These are phyloP conservation scores for Cladosporium sp. DNA, from an alignment of 2,329 filamentous ascomycete genomes.

Conservation along the genomic window DNA sequence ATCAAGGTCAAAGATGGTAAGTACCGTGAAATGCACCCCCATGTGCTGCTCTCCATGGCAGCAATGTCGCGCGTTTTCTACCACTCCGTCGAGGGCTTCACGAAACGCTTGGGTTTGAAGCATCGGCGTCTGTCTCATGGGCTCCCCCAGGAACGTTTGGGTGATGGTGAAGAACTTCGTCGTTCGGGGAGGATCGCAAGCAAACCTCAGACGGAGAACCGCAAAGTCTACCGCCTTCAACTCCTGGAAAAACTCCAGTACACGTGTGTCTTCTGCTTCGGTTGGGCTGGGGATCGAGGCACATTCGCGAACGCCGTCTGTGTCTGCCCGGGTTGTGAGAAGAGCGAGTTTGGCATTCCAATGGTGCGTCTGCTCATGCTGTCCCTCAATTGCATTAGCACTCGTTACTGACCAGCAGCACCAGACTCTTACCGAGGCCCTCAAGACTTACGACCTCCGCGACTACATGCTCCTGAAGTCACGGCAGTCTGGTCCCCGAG, in stretches of 20 bases:
- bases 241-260: not conserved
- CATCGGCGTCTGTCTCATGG: not conserved
- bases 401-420: not conserved
- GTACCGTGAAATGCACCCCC: not conserved
- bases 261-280: slow-evolving; percentile 5
- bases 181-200: slow-evolving; percentile 13
- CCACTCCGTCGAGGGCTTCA: slow-evolving; percentile 13
- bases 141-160: not conserved
- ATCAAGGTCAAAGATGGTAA: slow-evolving; percentile 1
- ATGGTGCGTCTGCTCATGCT: not conserved
- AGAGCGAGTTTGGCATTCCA: not conserved
- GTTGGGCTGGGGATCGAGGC: not conserved
- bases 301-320: not conserved
- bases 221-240: slow-evolving; percentile 1
- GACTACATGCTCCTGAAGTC: slow-evolving; percentile 16
- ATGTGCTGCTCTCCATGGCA: slow-evolving; percentile 16
- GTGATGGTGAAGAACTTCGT: not conserved
- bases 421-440: slow-evolving; percentile 14
- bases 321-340: not conserved
- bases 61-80: slow-evolving; percentile 16
- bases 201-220: not conserved
- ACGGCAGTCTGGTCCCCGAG: slow-evolving; percentile 15
- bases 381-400: not conserved
- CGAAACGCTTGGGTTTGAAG: slow-evolving; percentile 3
- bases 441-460: slow-evolving; percentile 11